A percentile compares a stretch with the other conserved stretches of the same genome.
These are phyloP conservation scores for Prunus persica DNA, from an alignment of 306 rosid species.

Conservation along the genomic window Prunus_persica_NCBIv2 NC_034016.1:20797501-20798000, in stretches of 20 bases:
- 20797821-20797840: too few species aligned
- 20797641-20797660: not conserved
- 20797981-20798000: not conserved
- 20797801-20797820: too few species aligned
- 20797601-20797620: not conserved
- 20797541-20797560: conserved; percentile 64
- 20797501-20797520: conserved; percentile 46
- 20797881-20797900: not conserved
- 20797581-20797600: conserved; percentile 65
- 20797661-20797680: not conserved
- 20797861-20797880: too few species aligned
- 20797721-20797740: too few species aligned
- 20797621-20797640: not conserved
- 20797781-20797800: too few species aligned
- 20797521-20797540: conserved; percentile 66
- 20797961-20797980: not conserved
- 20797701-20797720: too few species aligned
- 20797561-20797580: conserved; percentile 68
- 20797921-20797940: not conserved
- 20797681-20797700: not conserved
- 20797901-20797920: not conserved
- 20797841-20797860: too few species aligned
- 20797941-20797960: not conserved
- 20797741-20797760: too few species aligned
- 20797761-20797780: too few species aligned